Evolutionary conservation across 2,329 filamentous ascomycete species (phyloP), one percentile per base, ranked within the genome.

Genomic region (Blumeria hordei): DNA sequence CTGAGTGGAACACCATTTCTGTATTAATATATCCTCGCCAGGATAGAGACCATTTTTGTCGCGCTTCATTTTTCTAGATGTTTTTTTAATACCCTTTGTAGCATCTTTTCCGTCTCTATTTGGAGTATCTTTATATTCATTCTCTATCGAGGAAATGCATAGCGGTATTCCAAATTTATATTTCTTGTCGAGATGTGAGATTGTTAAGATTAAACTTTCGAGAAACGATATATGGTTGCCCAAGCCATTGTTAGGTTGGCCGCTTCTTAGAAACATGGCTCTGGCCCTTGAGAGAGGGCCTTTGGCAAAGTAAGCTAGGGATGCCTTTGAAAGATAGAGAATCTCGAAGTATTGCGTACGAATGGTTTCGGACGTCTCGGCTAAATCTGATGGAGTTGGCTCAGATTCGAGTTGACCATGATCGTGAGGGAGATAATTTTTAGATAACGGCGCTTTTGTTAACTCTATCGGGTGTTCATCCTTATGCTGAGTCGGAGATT

Each of bases 261-360:
- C 75, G 28, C 18, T 16, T 12, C 78, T 68, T 56, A 80, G 77
- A 59, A 86, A 86, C 12, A 80, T 76, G 50, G 81, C 82, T 57
- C 85, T 76, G 49, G 83, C 81, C 60, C 84, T 75, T 47, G 85
- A 85, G 18, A 92, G 69, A 1, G 85, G 83, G 0, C 85, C 85
- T 69, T 92, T 92, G 18, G 81, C 81, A 67, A 90, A 88, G 66
- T 88, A 92, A 56, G 85, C 85, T 56, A 90, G 69, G 3, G 85
- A 86, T 66, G 77, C 77, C 71, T 77, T 74, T 56, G 81, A 78
- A 68, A 78, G 72, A 70, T 80, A 81, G 0, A 83, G 66, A 6
- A 73, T 71, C 56, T 79, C 74, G 55, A 75, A 71, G 67, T 83
- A 77, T 53, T 80, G 73, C 32, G 67, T 69, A 55, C 77, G 71